Percentiles rank a stretch among this genome's conserved stretches.
These are phyloP conservation scores for Trichoderma sp. DNA, from an alignment of 2,329 filamentous ascomycete species.

Conservation along the genomic window DNA sequence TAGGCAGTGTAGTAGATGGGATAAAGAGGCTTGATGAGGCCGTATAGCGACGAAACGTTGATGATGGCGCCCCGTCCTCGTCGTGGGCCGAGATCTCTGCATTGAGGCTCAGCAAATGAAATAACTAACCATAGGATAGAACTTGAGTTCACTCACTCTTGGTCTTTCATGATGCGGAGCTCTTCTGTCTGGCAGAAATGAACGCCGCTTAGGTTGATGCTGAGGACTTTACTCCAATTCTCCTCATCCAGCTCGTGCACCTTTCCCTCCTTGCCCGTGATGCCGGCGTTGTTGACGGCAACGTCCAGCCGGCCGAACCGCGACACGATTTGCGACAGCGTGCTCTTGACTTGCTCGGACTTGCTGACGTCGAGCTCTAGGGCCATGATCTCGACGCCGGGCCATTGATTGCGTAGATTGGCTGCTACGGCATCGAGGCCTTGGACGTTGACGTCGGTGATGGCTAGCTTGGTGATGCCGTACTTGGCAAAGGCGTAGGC, in stretches of 20 bases:
- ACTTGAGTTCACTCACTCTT: constrained; percentile 40
- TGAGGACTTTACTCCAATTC: constrained; percentile 50
- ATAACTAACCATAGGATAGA: not conserved
- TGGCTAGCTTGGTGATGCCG: too few species aligned
- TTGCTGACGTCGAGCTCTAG: too few species aligned
- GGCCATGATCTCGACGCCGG: too few species aligned
- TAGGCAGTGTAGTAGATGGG: constrained; percentile 48
- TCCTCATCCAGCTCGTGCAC: constrained; percentile 32
- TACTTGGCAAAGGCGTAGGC: too few species aligned
- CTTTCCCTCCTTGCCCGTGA: constrained; percentile 42
- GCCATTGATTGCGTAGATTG: too few species aligned
- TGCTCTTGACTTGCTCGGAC: too few species aligned
- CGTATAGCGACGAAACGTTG: constrained; percentile 56
- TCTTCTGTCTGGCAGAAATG: constrained; percentile 55
- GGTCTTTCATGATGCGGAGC: constrained; percentile 51
- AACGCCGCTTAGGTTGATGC: constrained; percentile 23
- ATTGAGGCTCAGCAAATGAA: not conserved
- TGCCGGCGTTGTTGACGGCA: constrained; percentile 38
- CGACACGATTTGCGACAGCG: too few species aligned
- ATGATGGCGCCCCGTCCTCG: constrained; percentile 53
- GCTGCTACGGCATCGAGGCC: too few species aligned
- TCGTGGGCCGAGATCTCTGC: constrained; percentile 39
- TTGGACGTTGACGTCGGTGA: too few species aligned
- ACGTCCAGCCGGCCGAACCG: too few species aligned
- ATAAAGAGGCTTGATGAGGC: constrained; percentile 43